Percentiles rank a stretch among this genome's conserved stretches.
These are phyloP conservation scores for Lasiodiplodia gonubiensis DNA, from an alignment of 2,329 filamentous ascomycete species.

Conservation along the genomic window DNA sequence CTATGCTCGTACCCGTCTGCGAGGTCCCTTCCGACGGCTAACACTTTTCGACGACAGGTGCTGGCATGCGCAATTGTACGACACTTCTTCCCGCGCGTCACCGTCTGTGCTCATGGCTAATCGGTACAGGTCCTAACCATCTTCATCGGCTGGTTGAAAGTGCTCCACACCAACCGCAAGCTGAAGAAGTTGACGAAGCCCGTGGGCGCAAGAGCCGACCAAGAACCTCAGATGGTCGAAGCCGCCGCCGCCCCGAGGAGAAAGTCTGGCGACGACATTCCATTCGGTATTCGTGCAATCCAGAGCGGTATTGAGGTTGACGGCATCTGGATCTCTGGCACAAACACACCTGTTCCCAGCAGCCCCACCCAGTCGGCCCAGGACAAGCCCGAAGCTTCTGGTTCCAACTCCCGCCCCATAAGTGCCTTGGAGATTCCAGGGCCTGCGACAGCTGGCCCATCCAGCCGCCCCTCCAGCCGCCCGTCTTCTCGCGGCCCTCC, in stretches of 20 bases:
- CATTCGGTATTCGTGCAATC: slow-evolving; percentile 85
- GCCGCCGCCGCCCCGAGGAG: slow-evolving; percentile 46
- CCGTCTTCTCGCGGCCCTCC: slow-evolving; percentile 40
- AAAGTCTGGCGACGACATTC: slow-evolving; percentile 67
- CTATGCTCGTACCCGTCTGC: neutral
- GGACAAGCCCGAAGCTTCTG: slow-evolving; percentile 16
- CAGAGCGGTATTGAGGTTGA: slow-evolving; percentile 83
- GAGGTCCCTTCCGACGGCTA: slow-evolving; percentile 33
- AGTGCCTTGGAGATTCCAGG: slow-evolving; percentile 9
- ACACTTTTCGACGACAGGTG: slow-evolving; percentile 58
- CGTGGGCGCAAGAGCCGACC: slow-evolving; percentile 42
- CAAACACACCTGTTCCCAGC: slow-evolving; percentile 50
- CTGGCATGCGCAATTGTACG: slow-evolving; percentile 71
- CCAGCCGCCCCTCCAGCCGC: slow-evolving; percentile 43
- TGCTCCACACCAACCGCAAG: slow-evolving; percentile 54
- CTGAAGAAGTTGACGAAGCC: slow-evolving; percentile 51
- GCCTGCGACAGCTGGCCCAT: slow-evolving; percentile 30
- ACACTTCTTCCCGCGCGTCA: slow-evolving; percentile 12
- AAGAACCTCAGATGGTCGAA: slow-evolving; percentile 68
- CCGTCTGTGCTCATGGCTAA: slow-evolving; percentile 36
- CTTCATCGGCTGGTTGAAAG: slow-evolving; percentile 68
- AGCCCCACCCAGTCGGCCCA: slow-evolving; percentile 35
- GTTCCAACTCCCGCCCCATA: slow-evolving; percentile 11
- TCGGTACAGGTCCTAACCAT: slow-evolving; percentile 65
- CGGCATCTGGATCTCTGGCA: slow-evolving; percentile 67